Conservation (phyloP, 2,329 filamentous ascomycete genomes). For the Gyromitra esculenta region DNA sequence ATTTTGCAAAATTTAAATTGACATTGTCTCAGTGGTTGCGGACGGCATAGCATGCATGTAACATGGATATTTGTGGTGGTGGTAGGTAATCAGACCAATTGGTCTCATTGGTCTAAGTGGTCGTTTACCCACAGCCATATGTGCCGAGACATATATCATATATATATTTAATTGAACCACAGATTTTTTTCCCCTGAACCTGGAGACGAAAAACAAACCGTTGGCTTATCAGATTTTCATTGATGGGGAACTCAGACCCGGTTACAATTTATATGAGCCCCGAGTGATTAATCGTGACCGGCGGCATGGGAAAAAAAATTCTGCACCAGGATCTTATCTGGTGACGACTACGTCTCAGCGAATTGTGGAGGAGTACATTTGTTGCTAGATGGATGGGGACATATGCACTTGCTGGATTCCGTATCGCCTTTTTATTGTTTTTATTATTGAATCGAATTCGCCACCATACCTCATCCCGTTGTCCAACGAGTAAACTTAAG, state of each 20-base stretch:
- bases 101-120: background rate
- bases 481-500: background rate
- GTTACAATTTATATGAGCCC: background rate
- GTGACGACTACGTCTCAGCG: background rate
- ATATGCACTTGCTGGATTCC: background rate
- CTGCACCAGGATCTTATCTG: background rate
- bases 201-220: background rate
- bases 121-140: background rate
- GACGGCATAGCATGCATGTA: background rate
- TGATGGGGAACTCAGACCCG: background rate
- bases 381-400: background rate
- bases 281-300: conserved; percentile 7
- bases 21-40: conserved; percentile 3
- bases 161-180: too few relatives aligned
- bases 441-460: conserved; percentile 8
- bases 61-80: background rate
- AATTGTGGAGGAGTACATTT: background rate
- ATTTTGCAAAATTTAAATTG: conserved; percentile 10
- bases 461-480: conserved; percentile 8
- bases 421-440: background rate
- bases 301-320: background rate
- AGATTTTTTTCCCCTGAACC: background rate
- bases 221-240: background rate
- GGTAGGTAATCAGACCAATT: background rate
- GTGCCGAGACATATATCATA: conserved; percentile 10